Evolutionary conservation across 768 basidiomycete species (phyloP).

Genomic region (Trametes cubensis): DNA sequence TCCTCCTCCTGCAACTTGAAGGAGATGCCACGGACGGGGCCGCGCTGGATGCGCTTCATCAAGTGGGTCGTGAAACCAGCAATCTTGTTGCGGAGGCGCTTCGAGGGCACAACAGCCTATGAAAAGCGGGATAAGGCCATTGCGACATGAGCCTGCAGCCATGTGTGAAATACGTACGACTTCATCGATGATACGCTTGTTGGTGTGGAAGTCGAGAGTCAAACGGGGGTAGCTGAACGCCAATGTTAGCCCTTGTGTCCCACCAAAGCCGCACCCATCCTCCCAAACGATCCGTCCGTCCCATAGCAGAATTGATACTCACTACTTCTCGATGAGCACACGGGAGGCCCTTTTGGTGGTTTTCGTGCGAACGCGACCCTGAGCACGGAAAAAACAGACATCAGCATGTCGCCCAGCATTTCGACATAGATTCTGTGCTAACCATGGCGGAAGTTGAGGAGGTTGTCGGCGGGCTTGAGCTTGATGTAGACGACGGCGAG

Average conservation of each 20-base stretch:
- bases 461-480: conserved; percentile 32
- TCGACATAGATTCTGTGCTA: conserved; percentile 9
- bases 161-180: conserved; percentile 57
- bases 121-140: conserved; percentile 3
- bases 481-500: conserved; percentile 27
- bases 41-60: conserved; percentile 99
- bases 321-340: conserved; percentile 99
- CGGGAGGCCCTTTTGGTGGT: conserved; percentile 99
- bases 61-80: conserved; percentile 99
- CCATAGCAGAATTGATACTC: conserved; percentile 37
- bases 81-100: conserved; percentile 99
- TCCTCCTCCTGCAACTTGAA: conserved; percentile 99
- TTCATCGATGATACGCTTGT: conserved; percentile 99
- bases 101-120: conserved; percentile 92
- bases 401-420: conserved; percentile 3
- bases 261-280: neutral
- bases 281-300: neutral
- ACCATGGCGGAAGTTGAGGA: conserved; percentile 23
- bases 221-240: conserved; percentile 88
- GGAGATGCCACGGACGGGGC: conserved; percentile 98
- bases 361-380: conserved; percentile 99
- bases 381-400: conserved; percentile 11
- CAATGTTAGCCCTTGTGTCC: conserved; percentile 6
- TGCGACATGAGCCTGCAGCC: neutral
- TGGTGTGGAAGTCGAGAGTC: conserved; percentile 99